Base-by-base conservation (phyloP, 331 rosid genomes). In the Stylosanthes scabra region DNA sequence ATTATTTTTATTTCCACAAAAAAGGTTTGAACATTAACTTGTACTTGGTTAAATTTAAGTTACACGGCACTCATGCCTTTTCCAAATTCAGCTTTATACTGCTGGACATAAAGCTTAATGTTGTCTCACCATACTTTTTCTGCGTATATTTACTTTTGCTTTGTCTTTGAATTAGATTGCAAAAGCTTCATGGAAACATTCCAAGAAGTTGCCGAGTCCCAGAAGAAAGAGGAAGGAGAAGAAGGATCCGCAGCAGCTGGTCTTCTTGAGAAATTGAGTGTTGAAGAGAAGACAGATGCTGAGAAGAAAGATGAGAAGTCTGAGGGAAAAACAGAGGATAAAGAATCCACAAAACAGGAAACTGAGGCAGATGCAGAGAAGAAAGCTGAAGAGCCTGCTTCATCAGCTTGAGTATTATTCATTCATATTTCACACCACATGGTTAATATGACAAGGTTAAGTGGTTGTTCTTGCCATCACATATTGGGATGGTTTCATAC, bases 171-270 rank as follows among this genome's bases (percentile, higher is more conserved):
- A 11, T 61, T 70, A 95, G 99, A 95, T 71, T 84, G 90, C 91
- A 92, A 80, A 78, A 83, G 70, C 78, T 95, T 95, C 88, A 95
- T 95, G 97, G 97, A 92, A 75, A 90, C 66, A 74, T 95, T 95
- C 74, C 88, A 87, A 82, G 99, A 95, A 87, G 96, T 88, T 72
- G 97, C 93, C 0, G 99, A 95, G 78, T 90, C 97, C 63, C 92
- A 92, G 77, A 74, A 70, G 20, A 77, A 70, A 71, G 96, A 82
- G 77, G 99, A 92, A 67, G 80, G 83, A 59, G 11, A 74, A 14
- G 92, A 84, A 42, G 86, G 93, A 56, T 76, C 91, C 58, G 86
- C 80, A 49, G 88, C 97, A 60, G 97, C 99, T 78, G 89, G 74
- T 67, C 92, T 87, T 62, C 89, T 95, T 47, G 85, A 88, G 79